Percentiles rank a stretch among this genome's conserved stretches.
Conservation (phyloP, 2,329 filamentous ascomycete species). For the Microsporum ferrugineum region DNA sequence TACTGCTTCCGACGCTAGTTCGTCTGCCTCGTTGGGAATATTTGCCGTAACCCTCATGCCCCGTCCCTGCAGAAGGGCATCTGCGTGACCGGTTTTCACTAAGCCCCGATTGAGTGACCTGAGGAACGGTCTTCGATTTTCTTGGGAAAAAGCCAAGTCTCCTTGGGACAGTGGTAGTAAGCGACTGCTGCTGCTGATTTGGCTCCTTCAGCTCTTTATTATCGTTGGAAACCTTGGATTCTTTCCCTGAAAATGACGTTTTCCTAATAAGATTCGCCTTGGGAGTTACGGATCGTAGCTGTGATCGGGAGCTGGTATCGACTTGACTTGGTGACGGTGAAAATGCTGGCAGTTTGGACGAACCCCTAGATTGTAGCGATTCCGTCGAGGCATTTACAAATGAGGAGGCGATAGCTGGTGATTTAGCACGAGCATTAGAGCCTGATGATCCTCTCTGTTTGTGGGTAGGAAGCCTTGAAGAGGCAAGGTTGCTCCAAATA, state of each 20-base stretch:
- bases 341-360: constrained; percentile 21
- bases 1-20: constrained; percentile 31
- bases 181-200: constrained; percentile 17
- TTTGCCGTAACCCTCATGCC: constrained; percentile 58
- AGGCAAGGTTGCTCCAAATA: constrained; percentile 45
- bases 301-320: background rate
- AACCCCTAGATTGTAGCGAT: constrained; percentile 27
- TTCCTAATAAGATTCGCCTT: constrained; percentile 16
- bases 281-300: constrained; percentile 24
- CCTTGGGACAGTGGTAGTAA: constrained; percentile 31
- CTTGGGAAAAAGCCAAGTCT: constrained; percentile 70
- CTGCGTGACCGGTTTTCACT: constrained; percentile 41
- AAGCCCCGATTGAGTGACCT: constrained; percentile 41
- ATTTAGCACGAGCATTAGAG: constrained; percentile 22
- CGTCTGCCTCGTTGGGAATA: constrained; percentile 37
- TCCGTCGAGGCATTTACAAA: constrained; percentile 28
- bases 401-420: constrained; percentile 21
- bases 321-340: constrained; percentile 9
- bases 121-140: constrained; percentile 53
- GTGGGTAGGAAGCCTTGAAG: constrained; percentile 38
- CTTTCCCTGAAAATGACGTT: constrained; percentile 16
- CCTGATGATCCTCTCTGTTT: constrained; percentile 40
- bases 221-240: background rate
- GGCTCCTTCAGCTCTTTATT: constrained; percentile 24
- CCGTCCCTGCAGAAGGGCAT: constrained; percentile 82